Base-by-base conservation (phyloP, 805 yeast species). In the Komagataella populi region DNA sequence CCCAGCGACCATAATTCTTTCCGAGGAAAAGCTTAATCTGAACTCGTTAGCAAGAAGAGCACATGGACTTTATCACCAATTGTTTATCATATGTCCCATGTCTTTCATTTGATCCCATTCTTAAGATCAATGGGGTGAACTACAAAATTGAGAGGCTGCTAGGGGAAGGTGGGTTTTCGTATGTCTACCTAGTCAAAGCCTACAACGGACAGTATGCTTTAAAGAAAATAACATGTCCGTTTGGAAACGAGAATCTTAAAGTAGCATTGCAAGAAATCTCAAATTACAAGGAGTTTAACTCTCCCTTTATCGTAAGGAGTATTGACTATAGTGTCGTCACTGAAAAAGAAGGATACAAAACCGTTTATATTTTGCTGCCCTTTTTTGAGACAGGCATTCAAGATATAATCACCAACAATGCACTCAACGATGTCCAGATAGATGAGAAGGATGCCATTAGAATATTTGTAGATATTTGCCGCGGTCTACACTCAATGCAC, bases 161-260 rank as follows among this genome's bases (percentile, higher is more conserved):
- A 6, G 96, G 96, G 7, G 97, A 89, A 68, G 95, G 96, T 2
- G 95, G 93, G 12, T 85, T 84, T 61, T 83, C 95, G 0, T 88
- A 84, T 58, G 96, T 87, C 6, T 90, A 90, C 60, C 69, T 88
- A 20, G 95, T 89, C 3, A 72, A 79, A 55, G 69, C 71, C 47
- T 63, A 70, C 23, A 68, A 72, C 55, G 68, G 73, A 39, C 63
- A 64, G 46, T 86, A 79, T 60, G 96, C 96, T 3, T 68, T 90
- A 60, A 90, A 90, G 69, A 85, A 86, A 69, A 86, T 88, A 51
- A 71, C 90, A 54, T 89, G 96, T 64, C 89, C 95, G 1, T 86
- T 83, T 65, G 96, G 96, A 1, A 75, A 84, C 48, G 86, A 81
- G 60, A 83, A 83, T 58, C 81, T 88, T 51, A 78, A 76, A 52